Evolutionary conservation across 2,329 filamentous ascomycete species (phyloP).

Genomic region (Pseudogymnoascus sp.): DNA sequence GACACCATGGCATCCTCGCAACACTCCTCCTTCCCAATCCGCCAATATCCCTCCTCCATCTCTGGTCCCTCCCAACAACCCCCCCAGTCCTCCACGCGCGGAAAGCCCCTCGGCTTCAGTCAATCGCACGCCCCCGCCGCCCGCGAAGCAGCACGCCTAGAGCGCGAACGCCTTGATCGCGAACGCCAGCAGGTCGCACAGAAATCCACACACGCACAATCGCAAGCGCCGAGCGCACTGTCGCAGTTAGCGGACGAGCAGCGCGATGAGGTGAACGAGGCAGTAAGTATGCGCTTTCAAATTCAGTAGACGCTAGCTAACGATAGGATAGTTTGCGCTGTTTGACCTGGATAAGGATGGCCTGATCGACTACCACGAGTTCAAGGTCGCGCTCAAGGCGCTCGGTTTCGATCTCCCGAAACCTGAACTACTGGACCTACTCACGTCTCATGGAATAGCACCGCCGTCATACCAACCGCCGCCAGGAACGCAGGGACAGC

Average conservation of each 20-base stretch:
- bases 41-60: conserved; percentile 30
- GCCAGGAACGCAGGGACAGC: conserved; percentile 31
- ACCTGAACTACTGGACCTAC: conserved; percentile 69
- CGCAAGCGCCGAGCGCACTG: conserved; percentile 18
- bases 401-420: conserved; percentile 90
- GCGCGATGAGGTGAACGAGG: conserved; percentile 86
- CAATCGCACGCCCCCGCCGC: conserved; percentile 16
- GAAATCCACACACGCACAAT: conserved; percentile 27
- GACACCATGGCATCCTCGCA: conserved; percentile 36
- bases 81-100: conserved; percentile 43
- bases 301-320: neutral
- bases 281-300: conserved; percentile 48
- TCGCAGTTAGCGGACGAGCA: conserved; percentile 71
- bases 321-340: conserved; percentile 64
- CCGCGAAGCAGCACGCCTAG: conserved; percentile 33
- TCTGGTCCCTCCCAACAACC: conserved; percentile 35
- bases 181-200: conserved; percentile 19
- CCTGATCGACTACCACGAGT: conserved; percentile 94
- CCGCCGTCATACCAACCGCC: conserved; percentile 48
- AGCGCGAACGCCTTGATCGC: conserved; percentile 30
- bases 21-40: conserved; percentile 44
- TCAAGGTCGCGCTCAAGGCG: conserved; percentile 91
- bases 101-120: conserved; percentile 27
- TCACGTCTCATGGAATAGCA: conserved; percentile 72
- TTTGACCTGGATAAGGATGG: conserved; percentile 96